Percentiles rank a stretch among this genome's conserved stretches.
Evolutionary conservation across 139 green algal genomes (phyloP).

Genomic region (Chlamydomonas incerta): DNA sequence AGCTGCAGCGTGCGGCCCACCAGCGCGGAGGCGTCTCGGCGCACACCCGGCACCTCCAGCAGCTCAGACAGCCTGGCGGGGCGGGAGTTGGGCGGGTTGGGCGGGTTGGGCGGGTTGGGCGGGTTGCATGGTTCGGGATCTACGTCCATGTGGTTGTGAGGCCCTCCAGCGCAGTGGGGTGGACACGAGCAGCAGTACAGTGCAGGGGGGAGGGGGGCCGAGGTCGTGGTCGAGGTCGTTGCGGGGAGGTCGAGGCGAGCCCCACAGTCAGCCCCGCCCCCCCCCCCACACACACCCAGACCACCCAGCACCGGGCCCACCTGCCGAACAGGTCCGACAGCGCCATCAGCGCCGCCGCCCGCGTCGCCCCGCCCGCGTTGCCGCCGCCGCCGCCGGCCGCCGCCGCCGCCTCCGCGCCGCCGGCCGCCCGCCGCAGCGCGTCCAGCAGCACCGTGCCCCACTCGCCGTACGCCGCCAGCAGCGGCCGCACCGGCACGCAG

Average conservation of each 20-base stretch:
- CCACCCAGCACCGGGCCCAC: background rate
- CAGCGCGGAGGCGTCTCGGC: constrained; percentile 48
- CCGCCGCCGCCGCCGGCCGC: background rate
- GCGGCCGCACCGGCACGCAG: background rate
- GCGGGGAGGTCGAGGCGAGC: no score
- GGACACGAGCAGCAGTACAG: no score
- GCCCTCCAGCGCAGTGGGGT: no score
- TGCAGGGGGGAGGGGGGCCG: no score
- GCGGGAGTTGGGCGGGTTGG: no score
- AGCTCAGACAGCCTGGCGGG: constrained; percentile 41
- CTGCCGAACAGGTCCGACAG: constrained; percentile 50
- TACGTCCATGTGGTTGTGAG: no score
- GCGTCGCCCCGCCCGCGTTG: background rate
- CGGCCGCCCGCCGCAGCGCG: constrained; percentile 16
- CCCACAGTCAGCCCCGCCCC: no score
- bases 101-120: no score
- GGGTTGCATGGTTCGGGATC: no score
- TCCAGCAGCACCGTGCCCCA: constrained; percentile 51
- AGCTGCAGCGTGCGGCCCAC: constrained; percentile 53
- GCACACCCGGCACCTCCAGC: constrained; percentile 64
- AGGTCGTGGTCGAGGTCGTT: no score
- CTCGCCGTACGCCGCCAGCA: constrained; percentile 6
- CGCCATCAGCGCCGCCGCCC: constrained; percentile 1
- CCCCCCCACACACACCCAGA: background rate
- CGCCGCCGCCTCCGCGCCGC: constrained; percentile 30